Evolutionary conservation across 2,329 filamentous ascomycete species (phyloP), one percentile per base, ranked within the genome.

Genomic region (Sporothrix mexicana): DNA sequence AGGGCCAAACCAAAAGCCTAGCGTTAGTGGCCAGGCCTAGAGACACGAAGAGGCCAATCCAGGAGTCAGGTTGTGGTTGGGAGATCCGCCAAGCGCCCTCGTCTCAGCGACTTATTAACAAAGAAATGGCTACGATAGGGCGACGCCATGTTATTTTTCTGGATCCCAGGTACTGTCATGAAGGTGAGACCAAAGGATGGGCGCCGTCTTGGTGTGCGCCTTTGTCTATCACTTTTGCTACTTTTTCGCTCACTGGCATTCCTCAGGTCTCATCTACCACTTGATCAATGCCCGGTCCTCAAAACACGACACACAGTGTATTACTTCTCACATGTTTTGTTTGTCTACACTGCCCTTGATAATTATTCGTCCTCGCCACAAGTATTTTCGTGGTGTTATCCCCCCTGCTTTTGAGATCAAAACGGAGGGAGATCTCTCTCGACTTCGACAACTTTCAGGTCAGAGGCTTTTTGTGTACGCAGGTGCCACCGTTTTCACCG

Each of bases 71-170:
- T 8, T 12, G 36, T 36, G 36, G 41, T 36, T 43, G 41, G 20
- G 59, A 62, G 8, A 17, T 25, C 59, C 36, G 41, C n/a, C 36
- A 45, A 45, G 59, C 36, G 7, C 59, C 25, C 8, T 41, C n/a
- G 49, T 59, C 36, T 51, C 25, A 25, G 25, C 43, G 43, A 62
- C 43, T 36, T 61, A 49, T 62, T 61, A 61, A 70, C 68, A 61
- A 59, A 59, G 53, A 70, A 70, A 55, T 49, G 47, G 45, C 25
- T 68, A 13, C 25, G 25, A 68, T 68, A 68, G 47, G 66, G 66
- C 25, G 45, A 45, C 59, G 47, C 12, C 47, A 8, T 49, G n/a
- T 30, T 30, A n/a, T 15, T 67, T 67, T 68, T 53, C 25, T 41
- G 66, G 66, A 53, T 68, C 62, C 30, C 36, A 12, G n/a, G n/a